Conservation (phyloP, 768 basidiomycete genomes). For the Candolleomyces efflorescens region DNA sequence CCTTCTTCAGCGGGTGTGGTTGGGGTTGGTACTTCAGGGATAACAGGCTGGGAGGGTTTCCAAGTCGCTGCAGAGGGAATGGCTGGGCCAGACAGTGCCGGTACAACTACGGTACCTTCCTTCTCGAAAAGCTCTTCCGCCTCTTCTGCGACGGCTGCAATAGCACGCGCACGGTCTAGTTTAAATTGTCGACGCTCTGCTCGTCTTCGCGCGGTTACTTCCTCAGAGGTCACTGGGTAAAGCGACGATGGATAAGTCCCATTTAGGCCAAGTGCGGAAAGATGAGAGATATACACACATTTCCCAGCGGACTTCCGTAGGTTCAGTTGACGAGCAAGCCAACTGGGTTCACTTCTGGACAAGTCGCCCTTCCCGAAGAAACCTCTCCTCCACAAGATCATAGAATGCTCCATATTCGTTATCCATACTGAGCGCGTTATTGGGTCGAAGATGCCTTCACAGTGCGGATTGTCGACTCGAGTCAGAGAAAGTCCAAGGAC, state of each 20-base stretch:
- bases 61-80: slow-evolving; percentile 83
- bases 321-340: slow-evolving; percentile 80
- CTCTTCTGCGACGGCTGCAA: slow-evolving; percentile 76
- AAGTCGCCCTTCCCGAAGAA: slow-evolving; percentile 98
- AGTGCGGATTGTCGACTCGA: slow-evolving; percentile 66
- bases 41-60: slow-evolving; percentile 40
- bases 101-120: slow-evolving; percentile 62
- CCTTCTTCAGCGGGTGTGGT: slow-evolving; percentile 23
- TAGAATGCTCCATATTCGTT: slow-evolving; percentile 53
- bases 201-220: slow-evolving; percentile 83
- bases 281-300: slow-evolving; percentile 39
- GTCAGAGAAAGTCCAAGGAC: slow-evolving; percentile 55
- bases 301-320: slow-evolving; percentile 51
- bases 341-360: slow-evolving; percentile 92
- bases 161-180: slow-evolving; percentile 82
- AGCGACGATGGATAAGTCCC: not conserved
- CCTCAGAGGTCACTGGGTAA: slow-evolving; percentile 71
- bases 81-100: slow-evolving; percentile 52
- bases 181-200: slow-evolving; percentile 92
- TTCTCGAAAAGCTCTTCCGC: slow-evolving; percentile 72
- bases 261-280: not conserved
- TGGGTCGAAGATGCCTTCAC: slow-evolving; percentile 73
- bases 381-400: slow-evolving; percentile 79
- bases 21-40: slow-evolving; percentile 19
- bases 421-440: slow-evolving; percentile 90